Evolutionary conservation across 2,329 filamentous ascomycete genomes (phyloP).

Genomic region (Monosporascus sp.): DNA sequence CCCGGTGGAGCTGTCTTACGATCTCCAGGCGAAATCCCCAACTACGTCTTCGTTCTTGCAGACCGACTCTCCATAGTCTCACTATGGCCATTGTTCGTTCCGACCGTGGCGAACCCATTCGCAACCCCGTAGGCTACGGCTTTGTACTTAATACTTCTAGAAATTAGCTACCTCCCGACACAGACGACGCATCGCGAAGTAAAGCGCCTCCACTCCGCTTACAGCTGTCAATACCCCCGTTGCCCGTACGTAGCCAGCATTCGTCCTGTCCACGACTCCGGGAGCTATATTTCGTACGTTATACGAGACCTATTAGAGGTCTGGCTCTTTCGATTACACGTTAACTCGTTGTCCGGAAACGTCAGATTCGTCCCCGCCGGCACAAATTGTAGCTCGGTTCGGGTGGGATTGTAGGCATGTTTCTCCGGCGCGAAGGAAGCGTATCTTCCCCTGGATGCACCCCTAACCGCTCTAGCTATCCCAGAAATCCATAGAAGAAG

Average conservation of each 20-base stretch:
- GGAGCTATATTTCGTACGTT: conserved; percentile 41
- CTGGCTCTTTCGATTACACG: conserved; percentile 11
- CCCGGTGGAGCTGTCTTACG: conserved; percentile 4
- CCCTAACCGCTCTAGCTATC: no score
- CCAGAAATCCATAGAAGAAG: no score
- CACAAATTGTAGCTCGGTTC: conserved; percentile 14
- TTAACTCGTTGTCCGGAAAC: conserved; percentile 15
- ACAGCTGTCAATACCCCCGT: conserved; percentile 41
- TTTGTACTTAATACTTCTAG: conserved; percentile 31
- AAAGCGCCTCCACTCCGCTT: conserved; percentile 1
- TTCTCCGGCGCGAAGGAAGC: conserved; percentile 7
- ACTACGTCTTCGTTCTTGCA: conserved; percentile 31
- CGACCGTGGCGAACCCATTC: conserved; percentile 39
- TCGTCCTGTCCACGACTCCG: conserved; percentile 37
- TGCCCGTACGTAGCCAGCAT: conserved; percentile 42
- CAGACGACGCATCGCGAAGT: no score
- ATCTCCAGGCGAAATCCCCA: conserved; percentile 29
- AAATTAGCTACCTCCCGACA: no score
- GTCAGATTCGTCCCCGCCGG: conserved; percentile 10
- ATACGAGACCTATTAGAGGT: conserved; percentile 35
- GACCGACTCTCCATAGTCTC: conserved; percentile 29
- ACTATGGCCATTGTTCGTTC: conserved; percentile 45
- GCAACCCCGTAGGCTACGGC: conserved; percentile 36
- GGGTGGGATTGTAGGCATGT: conserved; percentile 4
- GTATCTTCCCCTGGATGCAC: conserved; percentile 7